Base-by-base conservation (phyloP, 352 stramenopile genomes). In the Pythium rhizo-oryzae region DNA sequence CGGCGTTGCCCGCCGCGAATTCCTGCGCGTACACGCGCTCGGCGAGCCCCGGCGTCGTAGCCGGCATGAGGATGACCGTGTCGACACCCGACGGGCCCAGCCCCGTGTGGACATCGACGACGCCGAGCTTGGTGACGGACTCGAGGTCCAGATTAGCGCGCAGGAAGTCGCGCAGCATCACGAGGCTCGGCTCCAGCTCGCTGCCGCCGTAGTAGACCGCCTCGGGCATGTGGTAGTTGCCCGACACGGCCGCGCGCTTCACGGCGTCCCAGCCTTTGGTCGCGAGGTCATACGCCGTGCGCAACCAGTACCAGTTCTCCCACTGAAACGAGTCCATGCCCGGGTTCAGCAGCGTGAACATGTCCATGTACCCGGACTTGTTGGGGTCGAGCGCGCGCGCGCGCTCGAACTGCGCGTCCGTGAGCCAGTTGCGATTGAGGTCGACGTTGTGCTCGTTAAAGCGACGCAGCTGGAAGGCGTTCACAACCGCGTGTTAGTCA, bases 61-160 rank as follows among this genome's bases (percentile, higher is more conserved):
- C 24, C 13, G 63, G 39, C 63, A 64, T 64, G 21, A 90, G 53
- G 54, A 92, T 76, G 5, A 92, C 66, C 41, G 81, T 92, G 44
- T 75, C 68, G 13, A 70, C 44, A n/a, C 84, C 87, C 28, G 80
- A 60, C 13, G 75, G 61, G 4, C 94, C 96, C 33, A 99, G 77
- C 1, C 96, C 96, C 0, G 96, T 99, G 74, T 99, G 96, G 12
- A 98, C 90, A 72, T 99, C 94, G 59, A 99, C 47, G 8, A 97
- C 91, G 5, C 67, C 82, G 57, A 93, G 73, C 30, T 77, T 79
- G 8, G 49, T 71, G 1, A 89, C 35, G 1, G 25, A 16, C 1
- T 67, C 67, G 9, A 90, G 77, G 39, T 87, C 47, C 12, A 94
- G 53, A 43, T 90, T 71, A 21, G 82, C 39, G 9, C 43, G 43